phyloP scores from a whole-genome alignment of 2,329 filamentous ascomycete genomes.

The Aspergillus carbonarius region DNA sequence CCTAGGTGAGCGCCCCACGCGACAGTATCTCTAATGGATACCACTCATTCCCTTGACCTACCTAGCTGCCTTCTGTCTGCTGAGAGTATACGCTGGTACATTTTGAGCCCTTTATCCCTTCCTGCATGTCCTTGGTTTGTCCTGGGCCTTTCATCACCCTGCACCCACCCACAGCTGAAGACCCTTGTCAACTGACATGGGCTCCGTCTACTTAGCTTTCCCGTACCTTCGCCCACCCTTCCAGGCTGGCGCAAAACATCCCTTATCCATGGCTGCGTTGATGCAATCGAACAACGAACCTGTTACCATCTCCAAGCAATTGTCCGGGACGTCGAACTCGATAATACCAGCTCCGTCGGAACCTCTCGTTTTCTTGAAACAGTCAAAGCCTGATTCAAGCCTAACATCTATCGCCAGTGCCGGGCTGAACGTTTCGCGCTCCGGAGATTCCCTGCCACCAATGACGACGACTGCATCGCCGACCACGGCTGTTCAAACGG shows the following conservation, averaged over 20 bases:
- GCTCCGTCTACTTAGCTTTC: slow-evolving; percentile 31
- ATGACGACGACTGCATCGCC: slow-evolving; percentile 56
- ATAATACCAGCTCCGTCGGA: slow-evolving; percentile 32
- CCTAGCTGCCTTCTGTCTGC: slow-evolving; percentile 4
- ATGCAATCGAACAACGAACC: slow-evolving; percentile 44
- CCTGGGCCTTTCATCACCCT: background rate
- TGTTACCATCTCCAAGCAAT: slow-evolving; percentile 37
- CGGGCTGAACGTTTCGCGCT: slow-evolving; percentile 43
- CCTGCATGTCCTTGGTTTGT: background rate
- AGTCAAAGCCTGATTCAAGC: slow-evolving; percentile 38
- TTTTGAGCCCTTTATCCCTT: background rate
- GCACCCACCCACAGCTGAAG: slow-evolving; percentile 2
- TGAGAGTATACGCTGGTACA: background rate
- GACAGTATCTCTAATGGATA: slow-evolving; percentile 22
- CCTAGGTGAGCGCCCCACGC: slow-evolving; percentile 41
- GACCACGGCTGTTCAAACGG: slow-evolving; percentile 50
- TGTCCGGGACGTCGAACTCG: slow-evolving; percentile 30
- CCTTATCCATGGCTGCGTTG: slow-evolving; percentile 45
- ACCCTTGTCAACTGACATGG: slow-evolving; percentile 35
- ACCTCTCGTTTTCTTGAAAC: slow-evolving; percentile 36
- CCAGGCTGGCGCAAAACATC: slow-evolving; percentile 31
- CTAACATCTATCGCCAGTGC: slow-evolving; percentile 45
- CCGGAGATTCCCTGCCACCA: slow-evolving; percentile 35
- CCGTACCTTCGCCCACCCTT: slow-evolving; percentile 31
- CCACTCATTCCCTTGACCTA: slow-evolving; percentile 7